Evolutionary conservation across 306 rosid species (phyloP).

Genomic region (Fragaria iinumae): DNA sequence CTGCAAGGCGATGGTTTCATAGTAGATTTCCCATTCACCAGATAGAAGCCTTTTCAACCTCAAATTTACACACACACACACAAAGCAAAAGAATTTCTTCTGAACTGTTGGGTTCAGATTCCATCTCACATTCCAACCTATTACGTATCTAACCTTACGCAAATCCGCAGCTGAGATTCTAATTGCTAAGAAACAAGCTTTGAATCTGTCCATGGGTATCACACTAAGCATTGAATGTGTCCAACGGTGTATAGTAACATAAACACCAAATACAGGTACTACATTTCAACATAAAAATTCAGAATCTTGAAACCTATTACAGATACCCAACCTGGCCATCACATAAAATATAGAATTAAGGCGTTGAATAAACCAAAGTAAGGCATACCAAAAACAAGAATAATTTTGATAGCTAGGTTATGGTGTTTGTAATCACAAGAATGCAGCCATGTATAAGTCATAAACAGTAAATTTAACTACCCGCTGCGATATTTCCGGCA

Average conservation of each 20-base stretch:
- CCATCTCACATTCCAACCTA: neutral
- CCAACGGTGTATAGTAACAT: neutral
- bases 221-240: neutral
- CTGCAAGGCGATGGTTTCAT: too few relatives aligned
- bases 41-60: conserved; percentile 14
- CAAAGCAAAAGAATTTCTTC: neutral
- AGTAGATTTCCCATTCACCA: too few relatives aligned
- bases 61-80: neutral
- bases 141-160: too few relatives aligned
- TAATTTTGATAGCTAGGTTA: too few relatives aligned
- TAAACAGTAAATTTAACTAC: neutral
- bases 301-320: too few relatives aligned
- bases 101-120: neutral
- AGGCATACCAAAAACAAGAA: too few relatives aligned
- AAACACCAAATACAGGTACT: neutral
- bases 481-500: neutral
- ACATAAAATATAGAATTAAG: too few relatives aligned
- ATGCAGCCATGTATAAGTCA: neutral
- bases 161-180: neutral
- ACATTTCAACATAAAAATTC: too few relatives aligned
- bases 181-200: neutral
- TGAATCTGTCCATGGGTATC: neutral
- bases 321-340: too few relatives aligned
- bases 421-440: neutral
- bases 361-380: too few relatives aligned